Base-by-base conservation (phyloP, 2,329 filamentous ascomycete species). In the Pseudofabraea citricarpa region DNA sequence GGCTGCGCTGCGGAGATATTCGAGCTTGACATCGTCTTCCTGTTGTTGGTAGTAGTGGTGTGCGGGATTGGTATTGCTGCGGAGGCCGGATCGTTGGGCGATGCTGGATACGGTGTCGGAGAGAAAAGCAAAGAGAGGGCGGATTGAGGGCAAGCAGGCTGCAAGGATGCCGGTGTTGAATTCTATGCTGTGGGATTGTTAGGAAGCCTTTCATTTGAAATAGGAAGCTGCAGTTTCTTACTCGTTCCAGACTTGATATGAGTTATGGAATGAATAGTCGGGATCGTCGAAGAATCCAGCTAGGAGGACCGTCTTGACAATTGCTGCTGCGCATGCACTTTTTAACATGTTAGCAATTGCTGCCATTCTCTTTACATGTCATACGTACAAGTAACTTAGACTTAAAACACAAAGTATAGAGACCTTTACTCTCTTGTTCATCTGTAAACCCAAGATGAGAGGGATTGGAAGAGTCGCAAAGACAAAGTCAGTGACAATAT, bases 131-230 rank as follows among this genome's bases (percentile, higher is more conserved):
- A 67, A 61, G 9, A 65, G 52, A 2, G 67, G 68, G 21, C 65
- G 60, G 12, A 74, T 59, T 10, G 70, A 64, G 1, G 68, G 67
- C 1, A 71, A 52, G 1, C 62, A 69, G 6, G 65, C 66, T 1
- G 69, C 68, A 2, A 70, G 57, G 38, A 71, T 69, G 3, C 67
- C 69, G 3, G 67, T 54, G 26, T 65, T 66, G 13, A 72, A 58
- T 48, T 73, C 69, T 36, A 71, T 62, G 45, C 63, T 50, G 23
- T 16, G 29, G n/a, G 19, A 2, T 20, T 29, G 32, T 48, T 27
- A 45, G 39, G 8, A 18, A 20, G 35, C 21, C 22, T 12, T 32
- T 15, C 18, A 15, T 21, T 7, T 35, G 21, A 21, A 27, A 19
- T 6, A 12, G 20, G 10, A 23, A 3, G 29, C 16, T 21, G 8